phyloP scores from a whole-genome alignment of 768 basidiomycete species.

The Pulveroboletus ravenelii region DNA sequence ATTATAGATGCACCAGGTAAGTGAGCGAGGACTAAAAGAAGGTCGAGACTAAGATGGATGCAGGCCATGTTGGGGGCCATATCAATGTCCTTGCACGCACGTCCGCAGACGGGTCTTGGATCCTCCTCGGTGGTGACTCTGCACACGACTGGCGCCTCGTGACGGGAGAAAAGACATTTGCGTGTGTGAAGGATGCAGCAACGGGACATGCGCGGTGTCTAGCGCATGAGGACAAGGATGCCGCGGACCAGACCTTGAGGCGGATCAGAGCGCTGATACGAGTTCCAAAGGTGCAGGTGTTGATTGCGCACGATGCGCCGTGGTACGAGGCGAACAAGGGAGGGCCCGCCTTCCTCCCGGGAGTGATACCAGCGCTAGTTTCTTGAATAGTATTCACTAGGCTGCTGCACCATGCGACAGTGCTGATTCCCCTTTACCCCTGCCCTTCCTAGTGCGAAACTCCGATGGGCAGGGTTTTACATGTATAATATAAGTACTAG shows the following conservation, averaged over 20 bases:
- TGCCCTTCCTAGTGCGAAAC: no score
- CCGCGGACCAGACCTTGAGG: conserved; percentile 39
- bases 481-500: no score
- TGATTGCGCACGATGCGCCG: conserved; percentile 50
- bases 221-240: conserved; percentile 40
- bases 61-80: conserved; percentile 51
- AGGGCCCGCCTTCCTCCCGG: conserved; percentile 34
- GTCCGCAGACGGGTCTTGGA: conserved; percentile 50
- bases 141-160: conserved; percentile 53
- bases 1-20: conserved; percentile 49
- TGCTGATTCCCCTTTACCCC: no score
- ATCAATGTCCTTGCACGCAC: conserved; percentile 52
- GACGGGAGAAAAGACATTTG: conserved; percentile 40
- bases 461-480: no score
- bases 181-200: conserved; percentile 19
- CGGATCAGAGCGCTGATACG: conserved; percentile 37
- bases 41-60: background rate
- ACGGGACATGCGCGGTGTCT: conserved; percentile 32
- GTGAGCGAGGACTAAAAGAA: background rate
- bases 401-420: no score
- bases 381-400: no score
- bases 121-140: conserved; percentile 52
- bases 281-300: conserved; percentile 38
- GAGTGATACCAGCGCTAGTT: conserved; percentile 14
- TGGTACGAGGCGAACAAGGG: conserved; percentile 49